Base-by-base conservation (phyloP, 2,329 filamentous ascomycete species). In the Paraphaeosphaeria sporulosa region DNA sequence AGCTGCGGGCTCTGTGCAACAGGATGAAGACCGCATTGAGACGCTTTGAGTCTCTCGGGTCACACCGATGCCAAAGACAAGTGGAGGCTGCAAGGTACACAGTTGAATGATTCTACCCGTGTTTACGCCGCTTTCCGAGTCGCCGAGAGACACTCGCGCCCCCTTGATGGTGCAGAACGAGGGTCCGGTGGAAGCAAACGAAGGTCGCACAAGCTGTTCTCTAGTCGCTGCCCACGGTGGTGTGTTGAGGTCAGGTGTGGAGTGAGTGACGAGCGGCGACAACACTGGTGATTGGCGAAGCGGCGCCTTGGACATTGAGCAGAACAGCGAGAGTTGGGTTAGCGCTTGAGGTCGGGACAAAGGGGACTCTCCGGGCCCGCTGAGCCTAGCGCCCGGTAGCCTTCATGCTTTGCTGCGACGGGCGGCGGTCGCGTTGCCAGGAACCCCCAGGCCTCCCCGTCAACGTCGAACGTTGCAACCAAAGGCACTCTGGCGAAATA, bases 11-110 rank as follows among this genome's bases (percentile, higher is more conserved):
- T 57, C 62, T 64, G 71, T 71, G 60, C 60, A 60, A 74, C 69
- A 49, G 60, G 53, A 56, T 61, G 54, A 62, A 58, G 58, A 62
- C 66, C 57, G 65, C 64, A 69, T 74, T 69, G 67, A 70, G 66
- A 63, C 66, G 55, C 62, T 71, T 72, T 67, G 67, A 70, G 66
- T 62, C 66, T 58, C n/a, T 63, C 55, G 58, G 65, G 69, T 75
- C 46, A 65, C 71, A 73, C 71, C 48, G 65, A 55, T 58, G 62
- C 67, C 66, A 65, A 65, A 62, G 59, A 60, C 54, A 65, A 60
- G 59, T 64, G 64, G 64, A 51, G 55, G 65, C 74, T 76, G 75
- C 74, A 76, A 76, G 75, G 74, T 72, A 76, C 74, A 61, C 54
- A 67, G 65, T 62, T 64, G 63, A 65, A 65, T 49, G 62, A 55